Evolutionary conservation across 495 filamentous ascomycete genomes (phyloP), one percentile per base, ranked within the genome.

Genomic region (Penicillium antarcticum): DNA sequence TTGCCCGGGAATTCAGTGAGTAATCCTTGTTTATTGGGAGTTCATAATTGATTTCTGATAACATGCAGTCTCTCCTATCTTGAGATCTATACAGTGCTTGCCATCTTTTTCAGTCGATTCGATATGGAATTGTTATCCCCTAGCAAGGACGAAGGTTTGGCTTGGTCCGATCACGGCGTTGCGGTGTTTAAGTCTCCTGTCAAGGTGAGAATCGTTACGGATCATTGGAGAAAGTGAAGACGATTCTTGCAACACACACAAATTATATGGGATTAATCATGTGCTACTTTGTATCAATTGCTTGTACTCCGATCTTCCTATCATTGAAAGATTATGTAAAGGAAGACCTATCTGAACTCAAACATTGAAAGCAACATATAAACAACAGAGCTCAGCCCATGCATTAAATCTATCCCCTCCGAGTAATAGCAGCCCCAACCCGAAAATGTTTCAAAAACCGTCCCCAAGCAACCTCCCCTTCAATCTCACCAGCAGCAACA

Each of bases 381-480:
- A 6, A 29, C 7, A 29, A 1, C 26, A 29, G 5, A 7, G 26
- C 2, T 10, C 5, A 10, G 2, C 5, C 8, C 26, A 29, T 7
- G 5, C 26, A 29, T 29, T 7, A 8, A 16, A 16, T 19, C 23
- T 41, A 41, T 16, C 41, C 24, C 31, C 41, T 14, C 24, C 10
- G 41, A 29, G 40, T 51, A 33, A 51, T 32, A 24, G 51, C 21
- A 34, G 33, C 14, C 1, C 51, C 51, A 5, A 31, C 31, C 18
- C 33, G n/a, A 56, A 72, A 78, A 57, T 78, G 72, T 48, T 78
- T 77, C 59, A 79, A 57, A 52, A 75, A 77, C 45, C 70, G 52
- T 2, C 74, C 75, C 63, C 67, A 71, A 31, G 76, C 61, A 4
- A 58, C 52, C 8, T 24, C 21, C 11, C 58, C 53, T 16, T 68